These are phyloP conservation scores for Eucalyptus camaldulensis DNA, from an alignment of 345 rosid species.

Conservation along the genomic window DNA sequence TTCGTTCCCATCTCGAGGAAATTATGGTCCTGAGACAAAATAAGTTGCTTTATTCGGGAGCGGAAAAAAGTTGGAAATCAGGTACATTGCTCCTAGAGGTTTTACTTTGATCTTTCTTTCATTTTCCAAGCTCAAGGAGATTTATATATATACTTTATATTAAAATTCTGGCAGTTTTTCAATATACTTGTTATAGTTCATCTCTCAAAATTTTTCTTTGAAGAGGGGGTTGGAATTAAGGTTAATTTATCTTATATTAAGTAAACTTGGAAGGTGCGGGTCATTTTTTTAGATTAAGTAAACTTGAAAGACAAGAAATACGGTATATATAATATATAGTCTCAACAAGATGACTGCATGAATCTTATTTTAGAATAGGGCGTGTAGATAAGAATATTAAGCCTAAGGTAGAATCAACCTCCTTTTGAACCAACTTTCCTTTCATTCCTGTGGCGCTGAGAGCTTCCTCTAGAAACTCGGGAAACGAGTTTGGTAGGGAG, in stretches of 20 bases:
- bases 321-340: neutral
- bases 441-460: fast-evolving
- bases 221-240: neutral
- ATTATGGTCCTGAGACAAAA: neutral
- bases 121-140: neutral
- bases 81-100: neutral
- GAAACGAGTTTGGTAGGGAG: neutral
- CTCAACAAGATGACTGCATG: neutral
- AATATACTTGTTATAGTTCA: neutral
- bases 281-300: neutral
- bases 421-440: neutral
- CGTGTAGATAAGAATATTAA: neutral
- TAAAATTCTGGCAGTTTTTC: neutral
- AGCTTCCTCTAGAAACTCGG: neutral
- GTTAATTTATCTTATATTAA: neutral
- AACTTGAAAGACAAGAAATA: neutral
- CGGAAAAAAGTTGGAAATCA: neutral
- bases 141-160: too few relatives aligned
- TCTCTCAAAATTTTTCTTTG: neutral
- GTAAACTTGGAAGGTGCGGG: neutral
- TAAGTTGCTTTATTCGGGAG: neutral
- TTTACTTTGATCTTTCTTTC: neutral
- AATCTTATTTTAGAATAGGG: neutral
- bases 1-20: neutral
- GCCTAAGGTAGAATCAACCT: neutral